A percentile compares a stretch with the other conserved stretches of the same genome.
Evolutionary conservation across 2,329 filamentous ascomycete species (phyloP).

Genomic region (Phaeomoniella chlamydospora): DNA sequence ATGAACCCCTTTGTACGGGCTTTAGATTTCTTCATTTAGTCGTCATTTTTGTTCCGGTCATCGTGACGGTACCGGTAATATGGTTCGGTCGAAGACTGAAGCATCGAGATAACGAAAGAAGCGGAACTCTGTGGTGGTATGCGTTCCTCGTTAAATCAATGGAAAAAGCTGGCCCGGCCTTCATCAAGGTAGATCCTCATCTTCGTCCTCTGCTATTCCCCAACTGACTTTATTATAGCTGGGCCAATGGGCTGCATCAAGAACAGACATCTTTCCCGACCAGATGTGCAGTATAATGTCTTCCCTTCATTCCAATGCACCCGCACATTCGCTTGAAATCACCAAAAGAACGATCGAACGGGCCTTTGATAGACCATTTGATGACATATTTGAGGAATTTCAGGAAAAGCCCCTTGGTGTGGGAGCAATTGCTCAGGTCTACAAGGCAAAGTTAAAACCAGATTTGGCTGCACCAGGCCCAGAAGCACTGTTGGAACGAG

Average conservation of each 20-base stretch:
- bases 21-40: constrained; percentile 77
- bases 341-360: constrained; percentile 68
- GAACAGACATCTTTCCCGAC: constrained; percentile 88
- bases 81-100: constrained; percentile 58
- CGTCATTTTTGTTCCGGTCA: constrained; percentile 80
- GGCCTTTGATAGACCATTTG: constrained; percentile 67
- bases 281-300: constrained; percentile 92
- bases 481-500: constrained; percentile 35
- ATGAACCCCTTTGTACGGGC: constrained; percentile 74
- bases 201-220: background rate
- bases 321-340: constrained; percentile 68
- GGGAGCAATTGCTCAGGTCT: constrained; percentile 93
- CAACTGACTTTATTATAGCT: constrained; percentile 37
- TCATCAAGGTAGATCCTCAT: constrained; percentile 62
- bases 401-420: constrained; percentile 79
- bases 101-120: constrained; percentile 57
- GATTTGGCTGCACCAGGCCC: constrained; percentile 54
- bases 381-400: constrained; percentile 94
- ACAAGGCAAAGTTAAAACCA: constrained; percentile 81
- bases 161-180: constrained; percentile 87
- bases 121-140: constrained; percentile 91
- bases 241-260: constrained; percentile 94
- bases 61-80: constrained; percentile 62
- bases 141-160: constrained; percentile 71
- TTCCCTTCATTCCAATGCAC: constrained; percentile 83